phyloP scores from a whole-genome alignment of 1,139 yeast genomes.

The Nakaseomyces kungkrabaensis region DNA sequence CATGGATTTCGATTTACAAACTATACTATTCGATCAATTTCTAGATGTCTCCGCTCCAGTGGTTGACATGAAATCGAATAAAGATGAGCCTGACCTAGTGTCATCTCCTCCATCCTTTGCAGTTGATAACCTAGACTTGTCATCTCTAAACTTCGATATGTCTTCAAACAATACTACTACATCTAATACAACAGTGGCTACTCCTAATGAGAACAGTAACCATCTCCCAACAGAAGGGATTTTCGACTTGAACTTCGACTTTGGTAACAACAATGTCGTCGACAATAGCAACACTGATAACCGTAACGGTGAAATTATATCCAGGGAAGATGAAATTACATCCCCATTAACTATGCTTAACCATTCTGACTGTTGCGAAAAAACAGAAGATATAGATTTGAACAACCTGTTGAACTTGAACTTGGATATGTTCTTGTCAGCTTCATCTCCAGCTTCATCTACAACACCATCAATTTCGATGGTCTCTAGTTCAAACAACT shows the following conservation, averaged over 20 bases:
- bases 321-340: not conserved
- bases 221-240: conserved; percentile 1
- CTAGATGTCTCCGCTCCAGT: not conserved
- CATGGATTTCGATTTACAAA: conserved; percentile 1
- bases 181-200: not conserved
- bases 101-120: conserved; percentile 1
- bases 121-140: not conserved
- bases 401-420: conserved; percentile 1
- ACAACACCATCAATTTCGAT: not conserved
- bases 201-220: not conserved
- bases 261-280: conserved; percentile 2
- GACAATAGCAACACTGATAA: not conserved
- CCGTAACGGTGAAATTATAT: not conserved
- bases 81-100: not conserved
- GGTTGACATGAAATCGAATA: not conserved
- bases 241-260: conserved; percentile 8
- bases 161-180: conserved; percentile 1
- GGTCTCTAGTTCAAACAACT: not conserved
- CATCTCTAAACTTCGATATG: not conserved
- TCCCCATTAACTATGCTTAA: not conserved
- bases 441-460: not conserved
- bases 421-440: conserved; percentile 1
- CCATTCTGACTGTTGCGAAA: not conserved
- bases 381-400: not conserved
- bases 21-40: not conserved